A percentile compares a stretch with the other conserved stretches of the same genome.
Evolutionary conservation across 768 basidiomycete species (phyloP).

Genomic region (Dioszegia hungarica): DNA sequence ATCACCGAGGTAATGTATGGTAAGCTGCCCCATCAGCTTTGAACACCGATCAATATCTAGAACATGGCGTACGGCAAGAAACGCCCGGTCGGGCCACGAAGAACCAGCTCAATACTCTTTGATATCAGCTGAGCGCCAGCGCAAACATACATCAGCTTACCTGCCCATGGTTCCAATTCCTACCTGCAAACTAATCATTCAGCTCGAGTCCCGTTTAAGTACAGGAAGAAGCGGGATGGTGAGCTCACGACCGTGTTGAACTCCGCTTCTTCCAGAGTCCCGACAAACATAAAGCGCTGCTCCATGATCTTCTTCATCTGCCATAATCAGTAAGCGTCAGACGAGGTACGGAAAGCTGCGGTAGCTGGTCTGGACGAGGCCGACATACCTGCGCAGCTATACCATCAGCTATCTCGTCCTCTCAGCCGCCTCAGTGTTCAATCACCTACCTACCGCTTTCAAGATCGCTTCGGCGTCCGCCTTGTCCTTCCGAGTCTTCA

Average conservation of each 20-base stretch:
- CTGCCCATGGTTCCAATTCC: conserved; percentile 49
- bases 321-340: neutral
- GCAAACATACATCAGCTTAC: conserved; percentile 5
- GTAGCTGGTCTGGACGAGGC: neutral
- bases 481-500: conserved; percentile 27
- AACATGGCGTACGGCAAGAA: conserved; percentile 29
- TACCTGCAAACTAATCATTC: conserved; percentile 36
- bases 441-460: conserved; percentile 41
- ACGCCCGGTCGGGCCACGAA: conserved; percentile 28
- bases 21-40: no score
- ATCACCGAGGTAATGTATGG: conserved; percentile 43
- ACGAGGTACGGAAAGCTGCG: no score
- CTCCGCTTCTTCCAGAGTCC: conserved; percentile 43
- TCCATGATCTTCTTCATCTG: conserved; percentile 48
- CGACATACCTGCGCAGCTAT: conserved; percentile 22
- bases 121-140: neutral
- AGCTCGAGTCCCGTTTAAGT: no score
- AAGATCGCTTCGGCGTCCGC: conserved; percentile 37
- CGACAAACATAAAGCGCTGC: conserved; percentile 40
- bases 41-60: no score
- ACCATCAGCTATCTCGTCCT: neutral
- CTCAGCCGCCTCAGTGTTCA: neutral
- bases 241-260: conserved; percentile 37
- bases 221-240: no score
- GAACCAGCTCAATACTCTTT: conserved; percentile 45